Percentiles rank a stretch among this genome's conserved stretches.
Evolutionary conservation across 1,284 basidiomycete genomes (phyloP).

Genomic region (Fomitopsis palustris): DNA sequence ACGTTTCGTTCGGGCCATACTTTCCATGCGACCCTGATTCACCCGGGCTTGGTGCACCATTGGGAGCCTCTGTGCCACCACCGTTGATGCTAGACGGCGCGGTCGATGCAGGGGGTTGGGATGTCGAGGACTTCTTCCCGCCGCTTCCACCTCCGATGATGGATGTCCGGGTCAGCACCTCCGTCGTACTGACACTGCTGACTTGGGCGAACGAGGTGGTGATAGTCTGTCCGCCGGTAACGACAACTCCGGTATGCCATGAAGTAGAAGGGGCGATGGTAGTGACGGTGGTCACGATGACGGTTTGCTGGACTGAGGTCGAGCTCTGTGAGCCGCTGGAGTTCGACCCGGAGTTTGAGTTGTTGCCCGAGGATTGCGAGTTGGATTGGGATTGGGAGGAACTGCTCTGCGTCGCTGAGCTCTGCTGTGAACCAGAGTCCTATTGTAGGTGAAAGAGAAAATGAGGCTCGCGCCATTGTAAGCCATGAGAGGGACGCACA

Average conservation of each 20-base stretch:
- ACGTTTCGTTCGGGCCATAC: conserved; percentile 62
- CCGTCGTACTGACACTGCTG: conserved; percentile 36
- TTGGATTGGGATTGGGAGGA: neutral
- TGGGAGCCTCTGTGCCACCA: conserved; percentile 40
- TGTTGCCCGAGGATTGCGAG: conserved; percentile 9
- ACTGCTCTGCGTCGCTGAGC: conserved; percentile 2
- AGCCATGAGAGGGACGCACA: conserved; percentile 19
- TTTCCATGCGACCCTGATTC: conserved; percentile 33
- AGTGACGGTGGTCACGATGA: conserved; percentile 4
- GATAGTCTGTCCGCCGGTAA: conserved; percentile 27
- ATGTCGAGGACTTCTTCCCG: conserved; percentile 25
- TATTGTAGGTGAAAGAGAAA: neutral
- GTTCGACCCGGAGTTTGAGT: conserved; percentile 23
- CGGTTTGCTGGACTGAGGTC: conserved; percentile 2
- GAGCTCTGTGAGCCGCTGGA: conserved; percentile 15
- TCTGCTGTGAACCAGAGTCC: conserved; percentile 4
- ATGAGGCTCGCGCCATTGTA: neutral
- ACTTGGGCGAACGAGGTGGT: conserved; percentile 26
- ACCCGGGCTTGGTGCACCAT: conserved; percentile 49
- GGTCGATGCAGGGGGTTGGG: conserved; percentile 46
- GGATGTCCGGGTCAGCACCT: conserved; percentile 33
- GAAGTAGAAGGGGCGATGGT: conserved; percentile 16
- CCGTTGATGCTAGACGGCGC: conserved; percentile 50
- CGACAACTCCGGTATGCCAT: conserved; percentile 26
- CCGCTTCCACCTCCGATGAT: conserved; percentile 23